Evolutionary conservation across 441 rosid species (phyloP), one percentile per base, ranked within the genome.

Genomic region (Jatropha multifida): DNA sequence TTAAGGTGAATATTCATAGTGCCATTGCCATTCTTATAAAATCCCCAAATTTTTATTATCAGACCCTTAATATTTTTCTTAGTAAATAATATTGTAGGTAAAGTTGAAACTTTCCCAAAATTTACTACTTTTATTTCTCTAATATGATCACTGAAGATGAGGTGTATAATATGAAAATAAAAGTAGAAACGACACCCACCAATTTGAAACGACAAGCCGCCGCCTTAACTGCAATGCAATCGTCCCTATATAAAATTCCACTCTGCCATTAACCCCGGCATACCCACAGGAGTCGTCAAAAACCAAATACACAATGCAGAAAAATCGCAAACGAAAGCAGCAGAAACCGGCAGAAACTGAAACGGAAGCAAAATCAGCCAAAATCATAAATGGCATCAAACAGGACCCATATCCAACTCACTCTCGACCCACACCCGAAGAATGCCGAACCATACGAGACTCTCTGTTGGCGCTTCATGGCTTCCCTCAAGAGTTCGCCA

Each of bases 391-490:
- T 32, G 55, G 4, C n/a, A 67, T 8, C 15, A 60, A 68, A 55
- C 56, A 73, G 7, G 88, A 86, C 14, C 94, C 92, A 4, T 90
- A 83, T 79, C 90, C 89, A 61, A 37, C 78, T 76, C 85, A 87
- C 77, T 72, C 49, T 4, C 78, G 84, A 71, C 98, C 97, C 71
- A 85, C 88, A 6, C 77, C 85, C 6, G 85, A 86, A 27, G 94
- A 92, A 71, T 92, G 96, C 77, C 77, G 80, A 59, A 86, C 86
- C 81, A 80, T 91, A 6, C 85, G 94, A 55, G 95, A 94, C 79
- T 83, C 85, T 65, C 87, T 92, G 79, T 74, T 90, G 81, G 81
- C 88, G 78, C 79, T 84, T 77, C 94, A 92, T 44, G 96, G 95
- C n/a, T 89, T 92, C 84, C 94, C 94, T 55, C 78, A 60, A 42